Base-by-base conservation (phyloP, 2,329 filamentous ascomycete genomes). In the Zymoseptoria ardabiliae region DNA sequence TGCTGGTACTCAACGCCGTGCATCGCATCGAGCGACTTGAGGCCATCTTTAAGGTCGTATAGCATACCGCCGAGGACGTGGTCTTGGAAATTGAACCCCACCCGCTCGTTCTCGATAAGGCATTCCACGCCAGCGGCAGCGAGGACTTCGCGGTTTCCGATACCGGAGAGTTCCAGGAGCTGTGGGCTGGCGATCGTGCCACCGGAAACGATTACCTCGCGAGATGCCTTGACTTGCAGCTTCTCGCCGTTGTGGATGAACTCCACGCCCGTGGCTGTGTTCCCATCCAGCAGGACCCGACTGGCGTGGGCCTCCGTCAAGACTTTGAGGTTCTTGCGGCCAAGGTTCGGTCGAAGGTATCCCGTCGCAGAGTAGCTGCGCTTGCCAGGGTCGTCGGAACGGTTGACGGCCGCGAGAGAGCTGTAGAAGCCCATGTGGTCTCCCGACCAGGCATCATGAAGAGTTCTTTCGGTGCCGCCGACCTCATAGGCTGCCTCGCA, bases 141-240 rank as follows among this genome's bases (percentile, higher is more conserved):
- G 1, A 87, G 76, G 5, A 84, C 65, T 1, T 73, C 65, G 1
- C 73, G 71, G 53, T 77, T 74, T 75, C 82, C 82, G n/a, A 85
- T 75, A 0, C 82, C 82, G 0, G 81, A 84, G 11, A 74, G 73
- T 61, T 83, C 77, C 1, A 85, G 75, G 13, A 84, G 76, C 1
- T 79, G 72, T 1, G 82, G 82, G 8, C 78, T 80, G 59, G 78
- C 76, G 56, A 83, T 74, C 2, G 81, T 71, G 0, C 82, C 82
- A 0, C 77, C 77, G 0, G 78, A 79, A 19, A 77, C 19, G 28
- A 64, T 64, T 13, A 64, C 56, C 51, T 66, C 64, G 50, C 54
- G n/a, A 83, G 84, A 64, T 2, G 71, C 74, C 20, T 63, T 68
- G 23, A 75, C 68, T 4, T 67, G 61, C 10, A 73, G 68, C 8